Conservation (phyloP, 2,329 filamentous ascomycete species). For the Hypoxylon sp. region DNA sequence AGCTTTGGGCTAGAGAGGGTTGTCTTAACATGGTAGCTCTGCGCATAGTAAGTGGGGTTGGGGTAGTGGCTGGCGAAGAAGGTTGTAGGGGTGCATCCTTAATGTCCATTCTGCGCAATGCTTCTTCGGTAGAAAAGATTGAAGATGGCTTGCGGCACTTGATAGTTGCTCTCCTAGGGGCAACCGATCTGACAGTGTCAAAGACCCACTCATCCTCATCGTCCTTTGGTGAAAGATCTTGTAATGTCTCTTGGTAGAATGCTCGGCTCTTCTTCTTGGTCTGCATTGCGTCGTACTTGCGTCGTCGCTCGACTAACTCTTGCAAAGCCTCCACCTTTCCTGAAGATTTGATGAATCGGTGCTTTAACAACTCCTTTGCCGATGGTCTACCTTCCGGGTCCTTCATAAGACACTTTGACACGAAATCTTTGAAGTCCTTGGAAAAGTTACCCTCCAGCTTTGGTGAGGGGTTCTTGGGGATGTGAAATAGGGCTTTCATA, state of each 20-base stretch:
- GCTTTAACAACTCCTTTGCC: constrained; percentile 87
- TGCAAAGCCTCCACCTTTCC: constrained; percentile 91
- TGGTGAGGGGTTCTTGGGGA: constrained; percentile 89
- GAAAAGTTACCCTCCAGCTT: constrained; percentile 88
- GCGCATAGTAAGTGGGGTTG: constrained; percentile 66
- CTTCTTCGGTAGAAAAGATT: constrained; percentile 71
- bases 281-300: constrained; percentile 83
- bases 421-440: constrained; percentile 93
- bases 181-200: constrained; percentile 87
- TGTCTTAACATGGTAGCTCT: constrained; percentile 70
- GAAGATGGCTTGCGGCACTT: constrained; percentile 71
- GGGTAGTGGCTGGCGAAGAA: constrained; percentile 64
- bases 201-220: constrained; percentile 95
- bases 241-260: constrained; percentile 94
- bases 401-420: constrained; percentile 91
- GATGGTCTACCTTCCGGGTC: constrained; percentile 87
- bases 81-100: constrained; percentile 73
- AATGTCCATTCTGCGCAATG: constrained; percentile 71
- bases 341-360: constrained; percentile 88
- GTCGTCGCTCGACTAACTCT: constrained; percentile 86
- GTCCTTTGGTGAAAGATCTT: constrained; percentile 75
- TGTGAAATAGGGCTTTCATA: constrained; percentile 94
- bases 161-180: constrained; percentile 68
- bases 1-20: constrained; percentile 59
- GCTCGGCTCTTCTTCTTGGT: constrained; percentile 78